Percentiles rank a stretch among this genome's conserved stretches.
These are phyloP conservation scores for Pezicula carpinea DNA, from an alignment of 2,329 filamentous ascomycete genomes.

Conservation along the genomic window DNA sequence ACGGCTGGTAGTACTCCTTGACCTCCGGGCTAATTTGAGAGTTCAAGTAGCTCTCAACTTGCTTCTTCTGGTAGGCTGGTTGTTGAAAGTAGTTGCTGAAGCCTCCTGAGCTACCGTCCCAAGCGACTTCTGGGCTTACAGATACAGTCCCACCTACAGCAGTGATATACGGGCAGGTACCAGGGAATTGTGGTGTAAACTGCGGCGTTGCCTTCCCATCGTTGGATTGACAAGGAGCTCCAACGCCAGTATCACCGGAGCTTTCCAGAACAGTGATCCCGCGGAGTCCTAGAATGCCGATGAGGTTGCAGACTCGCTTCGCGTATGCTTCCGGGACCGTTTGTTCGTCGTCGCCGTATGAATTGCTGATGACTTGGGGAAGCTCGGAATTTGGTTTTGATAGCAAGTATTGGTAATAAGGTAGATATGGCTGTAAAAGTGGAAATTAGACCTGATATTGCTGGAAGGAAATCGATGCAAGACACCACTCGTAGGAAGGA, in stretches of 20 bases:
- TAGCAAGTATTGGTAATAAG: slow-evolving; percentile 49
- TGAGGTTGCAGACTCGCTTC: slow-evolving; percentile 45
- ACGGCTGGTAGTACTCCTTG: slow-evolving; percentile 38
- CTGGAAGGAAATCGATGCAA: no score
- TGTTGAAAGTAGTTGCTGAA: slow-evolving; percentile 47
- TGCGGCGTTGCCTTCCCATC: slow-evolving; percentile 49
- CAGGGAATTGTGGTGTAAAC: slow-evolving; percentile 52
- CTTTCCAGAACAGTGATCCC: slow-evolving; percentile 47
- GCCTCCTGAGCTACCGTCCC: slow-evolving; percentile 45
- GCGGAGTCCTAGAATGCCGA: slow-evolving; percentile 47
- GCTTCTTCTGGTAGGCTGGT: slow-evolving; percentile 40
- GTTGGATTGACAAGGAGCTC: slow-evolving; percentile 44
- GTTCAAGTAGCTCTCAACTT: slow-evolving; percentile 36
- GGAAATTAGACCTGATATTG: no score
- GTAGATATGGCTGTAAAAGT: slow-evolving; percentile 41
- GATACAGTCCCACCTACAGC: slow-evolving; percentile 21
- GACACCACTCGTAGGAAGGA: no score
- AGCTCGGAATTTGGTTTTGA: slow-evolving; percentile 35
- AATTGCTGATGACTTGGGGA: slow-evolving; percentile 53
- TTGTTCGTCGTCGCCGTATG: slow-evolving; percentile 55
- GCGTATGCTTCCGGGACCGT: slow-evolving; percentile 50
- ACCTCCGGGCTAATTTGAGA: slow-evolving; percentile 26
- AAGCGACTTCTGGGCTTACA: slow-evolving; percentile 30
- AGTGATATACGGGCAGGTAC: slow-evolving; percentile 33
- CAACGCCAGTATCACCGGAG: slow-evolving; percentile 47